Evolutionary conservation across 2,329 filamentous ascomycete genomes (phyloP).

Genomic region (Arthroderma sp.): DNA sequence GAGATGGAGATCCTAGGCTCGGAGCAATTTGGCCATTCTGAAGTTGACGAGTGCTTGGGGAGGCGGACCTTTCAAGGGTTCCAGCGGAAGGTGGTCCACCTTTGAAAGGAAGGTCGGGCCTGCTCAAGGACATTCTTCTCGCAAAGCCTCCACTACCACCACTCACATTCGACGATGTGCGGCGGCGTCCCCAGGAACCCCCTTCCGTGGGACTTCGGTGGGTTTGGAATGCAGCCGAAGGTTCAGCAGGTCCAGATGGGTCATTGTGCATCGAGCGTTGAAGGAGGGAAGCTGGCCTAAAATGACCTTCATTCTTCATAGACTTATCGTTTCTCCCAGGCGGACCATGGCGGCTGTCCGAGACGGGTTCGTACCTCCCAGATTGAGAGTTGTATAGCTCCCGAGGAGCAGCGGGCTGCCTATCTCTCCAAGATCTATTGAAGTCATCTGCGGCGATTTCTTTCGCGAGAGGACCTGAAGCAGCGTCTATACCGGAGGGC

Average conservation of each 20-base stretch:
- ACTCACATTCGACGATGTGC: conserved; percentile 84
- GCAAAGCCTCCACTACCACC: conserved; percentile 63
- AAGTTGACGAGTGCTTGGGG: conserved; percentile 16
- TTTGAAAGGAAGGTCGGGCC: conserved; percentile 33
- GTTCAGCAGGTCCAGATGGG: conserved; percentile 57
- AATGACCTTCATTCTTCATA: conserved; percentile 51
- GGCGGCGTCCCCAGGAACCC: conserved; percentile 56
- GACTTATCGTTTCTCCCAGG: conserved; percentile 35
- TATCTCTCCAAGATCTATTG: conserved; percentile 69
- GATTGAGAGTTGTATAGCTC: conserved; percentile 94
- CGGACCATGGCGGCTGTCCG: conserved; percentile 56
- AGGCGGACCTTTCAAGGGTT: conserved; percentile 23
- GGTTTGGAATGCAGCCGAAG: conserved; percentile 76
- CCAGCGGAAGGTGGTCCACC: conserved; percentile 30
- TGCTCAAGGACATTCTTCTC: conserved; percentile 49
- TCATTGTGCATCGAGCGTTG: conserved; percentile 59
- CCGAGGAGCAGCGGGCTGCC: conserved; percentile 46
- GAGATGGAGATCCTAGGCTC: conserved; percentile 20
- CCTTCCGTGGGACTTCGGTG: conserved; percentile 55
- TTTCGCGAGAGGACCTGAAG: conserved; percentile 48
- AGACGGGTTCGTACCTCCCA: conserved; percentile 79
- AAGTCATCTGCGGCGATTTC: conserved; percentile 94
- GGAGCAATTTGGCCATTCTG: conserved; percentile 16
- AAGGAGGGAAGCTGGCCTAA: conserved; percentile 63
- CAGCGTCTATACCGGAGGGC: conserved; percentile 43